phyloP scores from a whole-genome alignment of 1,284 basidiomycete genomes.

The Mycosarcoma maydis region DNA sequence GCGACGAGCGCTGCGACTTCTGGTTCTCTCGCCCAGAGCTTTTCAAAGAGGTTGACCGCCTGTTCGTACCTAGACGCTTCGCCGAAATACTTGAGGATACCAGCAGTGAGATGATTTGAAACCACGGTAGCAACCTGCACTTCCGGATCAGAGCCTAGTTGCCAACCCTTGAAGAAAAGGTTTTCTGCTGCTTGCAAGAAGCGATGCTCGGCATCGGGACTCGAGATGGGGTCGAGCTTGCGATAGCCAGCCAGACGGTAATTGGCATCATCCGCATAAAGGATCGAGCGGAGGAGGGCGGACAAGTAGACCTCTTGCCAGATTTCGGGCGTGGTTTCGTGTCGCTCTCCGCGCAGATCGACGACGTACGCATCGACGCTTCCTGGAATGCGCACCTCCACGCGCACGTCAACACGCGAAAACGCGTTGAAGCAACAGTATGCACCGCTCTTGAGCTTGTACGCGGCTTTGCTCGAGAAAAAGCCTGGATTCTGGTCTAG shows the following conservation, averaged over 20 bases:
- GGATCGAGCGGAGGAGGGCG: constrained; percentile 85
- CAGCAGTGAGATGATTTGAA: constrained; percentile 93
- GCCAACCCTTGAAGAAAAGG: constrained; percentile 95
- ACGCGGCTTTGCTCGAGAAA: constrained; percentile 78
- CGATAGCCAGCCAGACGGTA: constrained; percentile 92
- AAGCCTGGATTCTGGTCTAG: constrained; percentile 91
- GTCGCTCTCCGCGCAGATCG: constrained; percentile 90
- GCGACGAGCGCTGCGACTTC: constrained; percentile 90
- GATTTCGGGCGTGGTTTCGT: constrained; percentile 88
- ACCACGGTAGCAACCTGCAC: constrained; percentile 98
- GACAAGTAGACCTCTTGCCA: constrained; percentile 99
- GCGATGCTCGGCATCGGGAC: constrained; percentile 84
- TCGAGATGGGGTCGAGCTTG: constrained; percentile 92
- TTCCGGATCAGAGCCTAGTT: constrained; percentile 96
- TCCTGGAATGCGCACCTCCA: constrained; percentile 98
- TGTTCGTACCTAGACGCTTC: constrained; percentile 85
- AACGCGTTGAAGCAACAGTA: constrained; percentile 99
- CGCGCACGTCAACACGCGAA: constrained; percentile 92
- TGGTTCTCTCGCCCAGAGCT: constrained; percentile 82
- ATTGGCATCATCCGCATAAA: constrained; percentile 93
- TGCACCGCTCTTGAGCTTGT: constrained; percentile 92
- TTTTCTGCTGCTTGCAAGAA: constrained; percentile 92
- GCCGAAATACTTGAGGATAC: constrained; percentile 95
- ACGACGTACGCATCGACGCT: constrained; percentile 94
- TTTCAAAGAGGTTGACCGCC: constrained; percentile 94